Evolutionary conservation across 176 grass and related monocot species (phyloP).

Genomic region (Oryza brachyantha): DNA sequence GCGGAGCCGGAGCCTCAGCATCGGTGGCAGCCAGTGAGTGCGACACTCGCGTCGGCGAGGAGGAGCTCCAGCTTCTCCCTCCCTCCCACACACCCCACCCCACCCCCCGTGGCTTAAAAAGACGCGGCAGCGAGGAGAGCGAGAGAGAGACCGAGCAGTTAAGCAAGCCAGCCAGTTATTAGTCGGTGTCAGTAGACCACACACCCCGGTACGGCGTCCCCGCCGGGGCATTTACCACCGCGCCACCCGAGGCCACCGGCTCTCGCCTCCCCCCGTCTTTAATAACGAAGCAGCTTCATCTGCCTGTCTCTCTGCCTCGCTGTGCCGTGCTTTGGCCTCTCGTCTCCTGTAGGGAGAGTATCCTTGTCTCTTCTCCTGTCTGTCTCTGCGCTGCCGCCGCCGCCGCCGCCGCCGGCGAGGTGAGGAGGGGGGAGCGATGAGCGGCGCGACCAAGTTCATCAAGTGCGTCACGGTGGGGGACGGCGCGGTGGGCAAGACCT

Average conservation of each 20-base stretch:
- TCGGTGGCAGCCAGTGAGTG: too few species aligned
- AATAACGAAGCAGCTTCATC: background rate
- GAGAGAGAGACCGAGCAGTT: background rate
- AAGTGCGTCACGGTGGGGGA: slow-evolving; percentile 99
- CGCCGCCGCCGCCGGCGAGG: background rate
- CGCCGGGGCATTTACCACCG: background rate
- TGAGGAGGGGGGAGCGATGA: slow-evolving; percentile 23
- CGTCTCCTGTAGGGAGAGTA: too few species aligned
- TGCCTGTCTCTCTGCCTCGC: too few species aligned
- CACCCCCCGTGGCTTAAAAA: too few species aligned
- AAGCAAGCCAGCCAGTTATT: background rate
- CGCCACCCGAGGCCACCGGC: too few species aligned
- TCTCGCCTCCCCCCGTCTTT: background rate
- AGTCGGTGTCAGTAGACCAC: background rate
- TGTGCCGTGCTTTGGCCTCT: too few species aligned
- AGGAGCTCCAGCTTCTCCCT: too few species aligned
- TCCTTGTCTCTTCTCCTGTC: background rate
- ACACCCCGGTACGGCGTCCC: too few species aligned
- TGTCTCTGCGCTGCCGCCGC: too few species aligned
- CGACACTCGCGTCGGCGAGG: background rate
- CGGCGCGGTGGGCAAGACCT: slow-evolving; percentile 97
- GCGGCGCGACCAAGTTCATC: slow-evolving; percentile 91
- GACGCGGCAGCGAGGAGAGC: too few species aligned
- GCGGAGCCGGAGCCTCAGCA: too few species aligned
- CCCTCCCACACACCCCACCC: too few species aligned